Evolutionary conservation across 164 flowering plant species (phyloP), one percentile per base, ranked within the genome.

Genomic region (Macadamia integrifolia): DNA sequence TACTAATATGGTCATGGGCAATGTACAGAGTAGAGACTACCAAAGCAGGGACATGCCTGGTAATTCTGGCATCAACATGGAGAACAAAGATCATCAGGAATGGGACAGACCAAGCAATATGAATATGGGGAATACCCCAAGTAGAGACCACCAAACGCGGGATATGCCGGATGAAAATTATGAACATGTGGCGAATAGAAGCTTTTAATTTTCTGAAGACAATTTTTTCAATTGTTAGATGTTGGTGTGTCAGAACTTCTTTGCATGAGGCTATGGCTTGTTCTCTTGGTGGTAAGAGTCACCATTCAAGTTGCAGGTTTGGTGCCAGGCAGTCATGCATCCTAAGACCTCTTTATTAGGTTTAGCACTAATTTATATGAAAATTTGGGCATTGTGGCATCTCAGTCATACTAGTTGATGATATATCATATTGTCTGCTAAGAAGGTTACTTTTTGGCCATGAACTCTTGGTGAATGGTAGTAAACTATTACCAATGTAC

Each of bases 121-220:
- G 65, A 61, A 32, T 18, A 42, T 29, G 18, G 71, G 49, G 4
- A 50, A 50, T 52, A 18, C 15, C 10, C 58, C 71, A 50, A 49
- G 23, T 43, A 60, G 65, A 61, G 65, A 68, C 29, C 15, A 49
- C 48, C 71, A 60, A 42, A 46, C 65, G 11, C 31, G 43, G n/a
- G 65, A 68, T 35, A 23, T 35, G 48, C 43, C 59, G 4, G 53
- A 17, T 31, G 65, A 15, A 31, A 57, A 61, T 13, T 61, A 60
- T n/a, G 65, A 31, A 35, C 17, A 32, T 29, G 44, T 60, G 46
- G 70, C 64, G 49, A 68, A 60, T 11, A 68, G 70, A 32, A 68
- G 49, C 31, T 60, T 59, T 29, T 68, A 32, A 44, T 30, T 9
- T 55, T 28, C 48, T 6, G 18, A 9, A 18, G 29, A 57, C 30